Conservation (phyloP, 1,284 basidiomycete species). For the Pseudozyma hubeiensis region DNA sequence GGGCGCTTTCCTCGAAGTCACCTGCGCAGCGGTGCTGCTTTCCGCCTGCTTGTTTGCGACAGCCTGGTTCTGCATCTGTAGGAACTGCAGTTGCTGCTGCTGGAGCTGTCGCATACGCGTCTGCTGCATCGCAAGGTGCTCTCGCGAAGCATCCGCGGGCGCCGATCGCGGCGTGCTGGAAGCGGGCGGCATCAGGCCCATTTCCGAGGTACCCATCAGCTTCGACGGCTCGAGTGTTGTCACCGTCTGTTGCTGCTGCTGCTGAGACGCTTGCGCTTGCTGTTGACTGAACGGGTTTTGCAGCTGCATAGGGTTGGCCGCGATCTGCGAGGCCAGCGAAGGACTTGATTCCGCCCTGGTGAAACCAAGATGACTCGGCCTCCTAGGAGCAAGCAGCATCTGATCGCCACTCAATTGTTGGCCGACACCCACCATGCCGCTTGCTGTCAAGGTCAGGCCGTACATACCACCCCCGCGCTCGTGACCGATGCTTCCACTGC, state of each 20-base stretch:
- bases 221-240: constrained; percentile 33
- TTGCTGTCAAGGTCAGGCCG: constrained; percentile 17
- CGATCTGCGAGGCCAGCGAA: constrained; percentile 41
- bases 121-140: constrained; percentile 33
- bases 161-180: constrained; percentile 38
- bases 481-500: constrained; percentile 1
- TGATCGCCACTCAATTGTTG: constrained; percentile 11
- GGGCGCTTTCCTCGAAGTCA: constrained; percentile 31
- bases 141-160: constrained; percentile 26
- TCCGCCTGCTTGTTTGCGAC: constrained; percentile 6
- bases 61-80: constrained; percentile 29
- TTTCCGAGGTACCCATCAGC: constrained; percentile 17
- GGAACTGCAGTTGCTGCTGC: constrained; percentile 35
- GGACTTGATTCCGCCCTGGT: constrained; percentile 31
- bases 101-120: constrained; percentile 36
- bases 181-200: constrained; percentile 18
- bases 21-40: constrained; percentile 2
- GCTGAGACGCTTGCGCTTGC: constrained; percentile 11
- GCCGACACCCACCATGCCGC: constrained; percentile 16
- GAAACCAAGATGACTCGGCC: constrained; percentile 20
- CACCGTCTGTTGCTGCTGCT: constrained; percentile 19
- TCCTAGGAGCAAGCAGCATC: constrained; percentile 26
- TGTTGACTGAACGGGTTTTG: constrained; percentile 33
- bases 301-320: constrained; percentile 51
- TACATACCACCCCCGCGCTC: constrained; percentile 6